Percentiles rank a stretch among this genome's conserved stretches.
phyloP scores from a whole-genome alignment of 345 rosid species.

The Lepidium didymum region DNA sequence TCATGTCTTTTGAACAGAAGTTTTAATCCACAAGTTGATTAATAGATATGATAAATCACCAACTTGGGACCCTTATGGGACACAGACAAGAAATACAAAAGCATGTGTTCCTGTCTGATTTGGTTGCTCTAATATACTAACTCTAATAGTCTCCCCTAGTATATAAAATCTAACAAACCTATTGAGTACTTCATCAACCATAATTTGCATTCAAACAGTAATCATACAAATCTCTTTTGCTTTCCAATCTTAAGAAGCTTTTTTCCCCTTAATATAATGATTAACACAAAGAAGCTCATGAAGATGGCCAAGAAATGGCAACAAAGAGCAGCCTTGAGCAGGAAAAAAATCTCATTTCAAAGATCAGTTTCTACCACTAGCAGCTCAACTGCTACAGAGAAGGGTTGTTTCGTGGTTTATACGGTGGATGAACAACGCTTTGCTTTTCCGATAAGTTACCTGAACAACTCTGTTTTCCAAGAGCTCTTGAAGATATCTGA shows the following conservation, averaged over 20 bases:
- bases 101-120: neutral
- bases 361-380: neutral
- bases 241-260: neutral
- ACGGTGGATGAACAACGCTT: neutral
- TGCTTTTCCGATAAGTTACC: neutral
- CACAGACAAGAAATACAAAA: constrained; percentile 1
- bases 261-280: neutral
- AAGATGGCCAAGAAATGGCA: constrained; percentile 13
- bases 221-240: neutral
- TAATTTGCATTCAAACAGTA: neutral
- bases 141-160: neutral
- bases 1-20: neutral
- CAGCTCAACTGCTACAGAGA: neutral
- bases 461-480: constrained; percentile 10
- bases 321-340: neutral
- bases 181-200: neutral
- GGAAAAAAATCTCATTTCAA: neutral
- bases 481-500: constrained; percentile 30
- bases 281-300: neutral
- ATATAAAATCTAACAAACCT: neutral
- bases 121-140: neutral
- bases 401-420: constrained; percentile 26
- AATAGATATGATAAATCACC: neutral
- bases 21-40: neutral
- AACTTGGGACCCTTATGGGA: neutral